These are phyloP conservation scores for Cantharellus anzutake DNA, from an alignment of 768 basidiomycete species.

Conservation along the genomic window DNA sequence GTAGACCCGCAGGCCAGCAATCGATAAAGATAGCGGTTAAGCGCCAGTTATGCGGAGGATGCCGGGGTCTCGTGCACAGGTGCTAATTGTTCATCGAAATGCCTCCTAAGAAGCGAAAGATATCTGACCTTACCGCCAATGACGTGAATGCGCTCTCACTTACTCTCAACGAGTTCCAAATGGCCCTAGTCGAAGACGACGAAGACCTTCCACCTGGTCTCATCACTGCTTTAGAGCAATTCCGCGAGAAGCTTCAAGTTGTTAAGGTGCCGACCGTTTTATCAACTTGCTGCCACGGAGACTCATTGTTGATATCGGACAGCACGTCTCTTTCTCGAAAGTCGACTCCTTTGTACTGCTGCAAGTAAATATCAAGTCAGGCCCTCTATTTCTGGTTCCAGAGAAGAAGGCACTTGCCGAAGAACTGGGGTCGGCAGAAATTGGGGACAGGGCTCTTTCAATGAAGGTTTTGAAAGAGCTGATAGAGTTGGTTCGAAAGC, in stretches of 20 bases:
- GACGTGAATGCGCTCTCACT: slow-evolving; percentile 7
- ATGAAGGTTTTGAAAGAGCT: slow-evolving; percentile 6
- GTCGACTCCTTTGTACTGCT: slow-evolving; percentile 3
- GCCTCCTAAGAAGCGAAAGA: not conserved
- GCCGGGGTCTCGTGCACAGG: too few species aligned
- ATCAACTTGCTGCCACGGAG: not conserved
- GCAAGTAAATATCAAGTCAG: not conserved
- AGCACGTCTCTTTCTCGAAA: slow-evolving; percentile 9
- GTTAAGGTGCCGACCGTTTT: not conserved
- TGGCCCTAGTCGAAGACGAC: slow-evolving; percentile 11
- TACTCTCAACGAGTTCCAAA: slow-evolving; percentile 7
- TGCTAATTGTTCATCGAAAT: not conserved
- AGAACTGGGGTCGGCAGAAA: not conserved
- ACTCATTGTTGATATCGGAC: not conserved
- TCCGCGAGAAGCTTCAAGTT: slow-evolving; percentile 7
- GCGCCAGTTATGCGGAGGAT: too few species aligned
- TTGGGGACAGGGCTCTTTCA: not conserved
- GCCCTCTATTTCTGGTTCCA: not conserved
- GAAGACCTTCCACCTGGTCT: slow-evolving; percentile 9
- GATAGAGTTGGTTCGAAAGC: slow-evolving; percentile 8
- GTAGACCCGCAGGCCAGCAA: too few species aligned
- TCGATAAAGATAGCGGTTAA: too few species aligned
- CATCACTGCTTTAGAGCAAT: slow-evolving; percentile 2
- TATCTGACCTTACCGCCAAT: slow-evolving; percentile 3
- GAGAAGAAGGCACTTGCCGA: not conserved